Conservation (phyloP, 176 grass and related monocot species). For the Microstegium vimineum region DNA sequence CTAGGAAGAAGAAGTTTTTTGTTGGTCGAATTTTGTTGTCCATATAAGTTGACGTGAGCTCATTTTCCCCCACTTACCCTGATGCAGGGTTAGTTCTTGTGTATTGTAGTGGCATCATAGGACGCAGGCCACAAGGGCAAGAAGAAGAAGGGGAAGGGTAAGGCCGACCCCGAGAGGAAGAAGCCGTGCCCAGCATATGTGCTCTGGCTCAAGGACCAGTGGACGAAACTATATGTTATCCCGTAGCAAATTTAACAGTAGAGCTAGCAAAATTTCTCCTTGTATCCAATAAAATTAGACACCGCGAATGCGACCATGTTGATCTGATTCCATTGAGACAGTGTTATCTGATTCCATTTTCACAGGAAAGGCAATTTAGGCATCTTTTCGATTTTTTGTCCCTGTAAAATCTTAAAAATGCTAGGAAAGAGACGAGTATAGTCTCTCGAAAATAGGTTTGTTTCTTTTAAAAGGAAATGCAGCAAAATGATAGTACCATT, state of each 20-base stretch:
- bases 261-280: not conserved
- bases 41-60: too few species aligned
- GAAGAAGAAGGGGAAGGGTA: too few species aligned
- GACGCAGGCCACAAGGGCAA: too few species aligned
- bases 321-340: not conserved
- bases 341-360: not conserved
- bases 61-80: too few species aligned
- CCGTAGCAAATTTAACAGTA: not conserved
- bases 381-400: not conserved
- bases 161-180: too few species aligned
- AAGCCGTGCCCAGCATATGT: too few species aligned
- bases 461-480: not conserved
- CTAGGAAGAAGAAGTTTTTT: too few species aligned
- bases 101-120: too few species aligned
- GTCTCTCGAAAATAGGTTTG: not conserved
- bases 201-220: too few species aligned
- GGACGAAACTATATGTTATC: too few species aligned
- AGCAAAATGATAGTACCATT: not conserved
- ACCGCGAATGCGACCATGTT: not conserved
- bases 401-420: not conserved
- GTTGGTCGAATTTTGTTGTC: too few species aligned
- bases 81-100: too few species aligned
- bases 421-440: not conserved
- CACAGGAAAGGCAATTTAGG: not conserved
- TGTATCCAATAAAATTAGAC: not conserved